Evolutionary conservation across 108 stramenopile species (phyloP), one percentile per base, ranked within the genome.

Genomic region (Asterionellopsis glacialis): DNA sequence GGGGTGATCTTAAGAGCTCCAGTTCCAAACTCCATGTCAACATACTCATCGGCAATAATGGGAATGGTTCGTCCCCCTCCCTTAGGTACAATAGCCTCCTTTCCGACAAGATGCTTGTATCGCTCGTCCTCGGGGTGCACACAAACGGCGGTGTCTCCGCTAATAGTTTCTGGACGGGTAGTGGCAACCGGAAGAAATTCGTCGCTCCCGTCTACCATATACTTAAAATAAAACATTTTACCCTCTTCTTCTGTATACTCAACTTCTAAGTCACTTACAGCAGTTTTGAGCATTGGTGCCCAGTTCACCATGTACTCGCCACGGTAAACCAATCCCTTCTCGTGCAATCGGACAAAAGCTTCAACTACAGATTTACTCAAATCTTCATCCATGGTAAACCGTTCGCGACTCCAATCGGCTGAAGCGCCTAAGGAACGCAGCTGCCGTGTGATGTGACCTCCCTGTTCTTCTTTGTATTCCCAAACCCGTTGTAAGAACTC

Each of bases 281-380:
- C 98, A 6, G 98, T 99, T 69, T 94, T 94, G n/a, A 99, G 76
- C 48, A 82, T 57, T 0, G 98, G 98, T 44, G 94, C 94, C 98
- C 98, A 99, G 65, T 99, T 98, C 28, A 99, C 98, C 94, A 98
- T 96, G 75, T 94, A 95, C 57, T 87, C 86, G 18, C 93, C 91
- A 26, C 94, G 78, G 66, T 99, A 99, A 2, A 99, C 85, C 51
- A 97, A 61, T 1, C 97, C 98, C 72, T 87, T 85, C 51, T 97
- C 96, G 67, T 97, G 85, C 62, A 99, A 69, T 28, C 95, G 73
- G 9, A 93, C 90, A 81, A 99, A 99, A 25, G 98, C 97, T 70
- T 97, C 96, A 0, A 69, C 69, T 22, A 97, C 98, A n/a, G 95
- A 95, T 42, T 77, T 74, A 58, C 73, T 75, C 51, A 96, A 63